phyloP scores from a whole-genome alignment of 441 rosid species.

The Pelargonium cotyledonis region DNA sequence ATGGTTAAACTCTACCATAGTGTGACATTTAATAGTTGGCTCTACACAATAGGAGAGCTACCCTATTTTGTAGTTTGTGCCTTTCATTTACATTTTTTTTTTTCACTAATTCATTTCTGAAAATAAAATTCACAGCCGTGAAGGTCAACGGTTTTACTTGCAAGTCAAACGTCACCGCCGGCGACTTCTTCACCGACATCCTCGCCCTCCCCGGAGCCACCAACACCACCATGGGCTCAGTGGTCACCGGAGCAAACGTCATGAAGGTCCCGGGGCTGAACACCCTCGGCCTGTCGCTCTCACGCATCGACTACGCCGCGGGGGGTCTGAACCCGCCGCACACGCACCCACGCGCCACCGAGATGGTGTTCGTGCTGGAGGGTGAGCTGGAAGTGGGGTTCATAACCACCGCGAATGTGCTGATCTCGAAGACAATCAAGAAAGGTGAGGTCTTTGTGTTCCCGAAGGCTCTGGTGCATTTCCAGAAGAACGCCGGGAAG shows the following conservation, averaged over 20 bases:
- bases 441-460: conserved; percentile 22
- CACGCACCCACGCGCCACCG: conserved; percentile 26
- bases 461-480: conserved; percentile 22
- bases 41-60: too few relatives aligned
- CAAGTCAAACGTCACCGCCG: conserved; percentile 18
- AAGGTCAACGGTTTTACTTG: conserved; percentile 22
- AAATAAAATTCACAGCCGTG: conserved; percentile 1
- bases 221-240: conserved; percentile 18
- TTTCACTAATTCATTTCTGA: too few relatives aligned
- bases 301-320: conserved; percentile 23
- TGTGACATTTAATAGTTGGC: too few relatives aligned
- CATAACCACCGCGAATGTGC: conserved; percentile 19
- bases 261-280: conserved; percentile 20
- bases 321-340: conserved; percentile 23
- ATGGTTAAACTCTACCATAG: too few relatives aligned
- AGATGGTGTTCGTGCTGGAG: conserved; percentile 24
- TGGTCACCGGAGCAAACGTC: conserved; percentile 20
- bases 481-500: conserved; percentile 16
- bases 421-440: conserved; percentile 18
- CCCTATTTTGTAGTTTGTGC: too few relatives aligned
- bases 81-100: too few relatives aligned
- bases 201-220: conserved; percentile 19
- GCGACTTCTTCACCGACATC: conserved; percentile 19
- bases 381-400: conserved; percentile 23
- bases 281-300: conserved; percentile 22